These are phyloP conservation scores for Xylaria digitata DNA, from an alignment of 2,329 filamentous ascomycete genomes.

Conservation along the genomic window DNA sequence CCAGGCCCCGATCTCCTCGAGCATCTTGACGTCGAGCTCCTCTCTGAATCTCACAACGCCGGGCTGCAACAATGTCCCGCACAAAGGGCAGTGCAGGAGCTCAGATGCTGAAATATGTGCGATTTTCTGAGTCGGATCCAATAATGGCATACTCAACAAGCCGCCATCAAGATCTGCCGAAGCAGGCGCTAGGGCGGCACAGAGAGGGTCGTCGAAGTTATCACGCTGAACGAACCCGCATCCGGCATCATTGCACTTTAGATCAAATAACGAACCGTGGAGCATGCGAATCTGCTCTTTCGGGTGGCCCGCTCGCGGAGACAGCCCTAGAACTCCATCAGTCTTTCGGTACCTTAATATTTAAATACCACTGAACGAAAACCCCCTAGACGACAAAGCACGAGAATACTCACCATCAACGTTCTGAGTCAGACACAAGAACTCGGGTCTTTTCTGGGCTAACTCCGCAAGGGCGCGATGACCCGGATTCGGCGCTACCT, in stretches of 20 bases:
- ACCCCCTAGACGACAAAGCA: not conserved
- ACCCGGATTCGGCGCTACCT: constrained; percentile 77
- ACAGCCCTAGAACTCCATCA: constrained; percentile 66
- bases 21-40: constrained; percentile 68
- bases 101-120: constrained; percentile 59
- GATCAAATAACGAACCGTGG: constrained; percentile 82
- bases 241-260: constrained; percentile 74
- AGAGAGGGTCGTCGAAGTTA: constrained; percentile 81
- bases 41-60: constrained; percentile 92
- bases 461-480: constrained; percentile 82
- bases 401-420: constrained; percentile 71
- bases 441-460: constrained; percentile 69
- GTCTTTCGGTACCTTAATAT: not conserved
- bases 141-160: constrained; percentile 55
- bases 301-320: constrained; percentile 77
- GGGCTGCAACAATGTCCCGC: constrained; percentile 73
- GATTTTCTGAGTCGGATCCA: constrained; percentile 58
- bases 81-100: constrained; percentile 77
- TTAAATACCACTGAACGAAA: not conserved
- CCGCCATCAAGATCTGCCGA: constrained; percentile 58
- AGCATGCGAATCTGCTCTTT: constrained; percentile 74
- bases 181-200: constrained; percentile 76
- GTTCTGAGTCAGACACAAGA: constrained; percentile 86
- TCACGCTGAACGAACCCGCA: constrained; percentile 74
- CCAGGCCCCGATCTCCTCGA: constrained; percentile 72